Evolutionary conservation across 805 yeast genomes (phyloP), one percentile per base, ranked within the genome.

Genomic region (Phaffomyces thermotolerans): DNA sequence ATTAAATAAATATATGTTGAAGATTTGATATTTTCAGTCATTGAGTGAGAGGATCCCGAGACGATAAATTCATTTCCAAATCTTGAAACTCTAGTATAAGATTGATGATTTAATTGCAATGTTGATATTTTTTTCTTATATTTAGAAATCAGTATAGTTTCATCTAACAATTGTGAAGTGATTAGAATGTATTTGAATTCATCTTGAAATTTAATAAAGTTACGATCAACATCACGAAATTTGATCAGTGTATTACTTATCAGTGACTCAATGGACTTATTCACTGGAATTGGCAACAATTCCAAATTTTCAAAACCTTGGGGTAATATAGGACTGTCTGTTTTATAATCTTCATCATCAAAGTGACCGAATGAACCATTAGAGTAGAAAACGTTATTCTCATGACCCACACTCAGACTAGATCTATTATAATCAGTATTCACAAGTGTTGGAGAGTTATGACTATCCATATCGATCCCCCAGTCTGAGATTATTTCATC

Each of bases 111-210:
- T 24, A 43, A 12, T 37, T 42, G 36, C 8, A 42, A 14, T 2
- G 35, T 17, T 15, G 58, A 51, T 1, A 45, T 35, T 33, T 47
- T 49, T 37, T 49, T 52, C 36, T 46, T 51, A 46, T 44, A 53
- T 44, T 48, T 57, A 30, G 56, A 59, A 39, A 55, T 59, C 32
- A 54, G 51, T 34, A 60, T 64, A 27, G 59, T 63, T 48, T 66
- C 71, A 43, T 70, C 71, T 30, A 77, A 54, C 17, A 76, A 57
- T 42, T 69, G 73, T 8, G 78, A 72, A 4, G 78, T 68, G 6
- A 76, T 67, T 2, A 77, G 54, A 4, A 65, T 56, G 52, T 76
- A 78, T 37, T 75, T 67, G 49, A 76, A 73, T 48, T 75, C 75
- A 44, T 78, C 82, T 24, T 65, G 49, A 50, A 76, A 77, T 36